These are phyloP conservation scores for Mangifera indica DNA, from an alignment of 345 rosid species.

Conservation along the genomic window DNA sequence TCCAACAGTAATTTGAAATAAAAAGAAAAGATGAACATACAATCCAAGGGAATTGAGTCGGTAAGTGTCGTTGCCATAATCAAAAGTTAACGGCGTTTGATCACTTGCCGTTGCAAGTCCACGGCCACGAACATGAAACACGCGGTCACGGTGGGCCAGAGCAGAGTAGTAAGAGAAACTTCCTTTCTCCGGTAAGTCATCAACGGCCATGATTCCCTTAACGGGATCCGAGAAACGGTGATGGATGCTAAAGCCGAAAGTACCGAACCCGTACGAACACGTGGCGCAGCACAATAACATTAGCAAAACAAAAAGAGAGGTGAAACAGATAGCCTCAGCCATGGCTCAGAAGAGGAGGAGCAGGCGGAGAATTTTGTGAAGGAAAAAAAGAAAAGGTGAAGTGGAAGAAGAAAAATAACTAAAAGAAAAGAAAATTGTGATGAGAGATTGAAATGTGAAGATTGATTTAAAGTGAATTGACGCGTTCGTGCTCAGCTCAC, in stretches of 20 bases:
- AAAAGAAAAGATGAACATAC: constrained; percentile 39
- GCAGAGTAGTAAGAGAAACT: constrained; percentile 55
- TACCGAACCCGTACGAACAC: constrained; percentile 43
- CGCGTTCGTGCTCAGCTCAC: too few species aligned
- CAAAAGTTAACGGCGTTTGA: constrained; percentile 63
- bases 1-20: neutral
- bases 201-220: constrained; percentile 49
- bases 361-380: neutral
- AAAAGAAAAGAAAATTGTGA: too few species aligned
- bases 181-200: constrained; percentile 70
- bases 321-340: neutral
- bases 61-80: constrained; percentile 64
- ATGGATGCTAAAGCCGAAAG: constrained; percentile 71
- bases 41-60: constrained; percentile 55
- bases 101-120: constrained; percentile 42
- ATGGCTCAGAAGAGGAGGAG: neutral
- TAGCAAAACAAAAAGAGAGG: constrained; percentile 8
- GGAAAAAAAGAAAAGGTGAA: neutral
- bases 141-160: constrained; percentile 71
- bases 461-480: too few species aligned
- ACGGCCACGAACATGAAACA: constrained; percentile 73
- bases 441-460: too few species aligned
- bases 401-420: neutral
- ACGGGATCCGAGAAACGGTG: constrained; percentile 88
- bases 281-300: constrained; percentile 3